Base-by-base conservation (phyloP, 331 rosid species). In the Acacia concinna region DNA sequence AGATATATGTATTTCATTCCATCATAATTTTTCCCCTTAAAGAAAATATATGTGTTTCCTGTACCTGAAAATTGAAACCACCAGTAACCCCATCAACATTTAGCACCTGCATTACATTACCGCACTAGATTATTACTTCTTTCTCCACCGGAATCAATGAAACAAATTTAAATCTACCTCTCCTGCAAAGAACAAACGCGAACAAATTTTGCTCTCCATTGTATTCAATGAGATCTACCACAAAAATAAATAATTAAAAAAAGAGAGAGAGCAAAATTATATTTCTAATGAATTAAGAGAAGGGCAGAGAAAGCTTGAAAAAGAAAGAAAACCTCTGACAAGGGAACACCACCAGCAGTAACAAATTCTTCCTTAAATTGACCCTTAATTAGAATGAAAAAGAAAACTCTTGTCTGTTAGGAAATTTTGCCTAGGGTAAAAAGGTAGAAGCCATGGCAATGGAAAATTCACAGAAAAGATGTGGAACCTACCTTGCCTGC, bases 351-450 rank as follows among this genome's bases (percentile, higher is more conserved):
- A 35, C 98, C 98, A 25, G 98, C 95, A 54, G 97, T 95, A 77
- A 95, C 97, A 85, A 95, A 95, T 86, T 95, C 98, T 81, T 95
- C 98, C 86, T 95, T 95, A 77, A 91, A 95, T 91, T 84, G 97
- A 84, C 97, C 97, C 98, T 94, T 82, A 68, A 68, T 71, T 70
- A 79, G 14, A 60, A 23, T 31, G 63, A 56, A 74, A 78, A 44
- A 54, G 84, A 69, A 68, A 66, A 65, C 44, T 66, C 49, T 56
- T 20, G 23, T 41, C 43, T 68, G 73, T 69, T 27, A 12, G 34
- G 34, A 68, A 68, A 13, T n/a, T 40, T 37, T 25, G 4, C 20
- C 5, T 5, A 68, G 34, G 43, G 25, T 21, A 6, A 68, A 68
- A 40, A 40, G 34, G 52, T 38, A 23, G 73, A 28, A 25, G 67